phyloP scores from a whole-genome alignment of 352 stramenopile genomes.

The Phytophthora constricta region DNA sequence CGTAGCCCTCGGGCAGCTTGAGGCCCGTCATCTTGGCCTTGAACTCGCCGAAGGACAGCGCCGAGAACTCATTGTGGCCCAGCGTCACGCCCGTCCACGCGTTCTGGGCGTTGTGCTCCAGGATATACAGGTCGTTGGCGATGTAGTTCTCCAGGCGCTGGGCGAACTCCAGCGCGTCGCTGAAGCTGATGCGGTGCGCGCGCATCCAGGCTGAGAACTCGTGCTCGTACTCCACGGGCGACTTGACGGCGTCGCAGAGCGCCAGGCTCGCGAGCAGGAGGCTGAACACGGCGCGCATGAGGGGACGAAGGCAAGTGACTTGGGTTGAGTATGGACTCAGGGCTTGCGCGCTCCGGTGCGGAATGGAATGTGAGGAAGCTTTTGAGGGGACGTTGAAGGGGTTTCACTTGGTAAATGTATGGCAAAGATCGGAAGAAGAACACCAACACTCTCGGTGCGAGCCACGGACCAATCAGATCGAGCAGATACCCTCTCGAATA shows the following conservation, averaged over 20 bases:
- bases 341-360: conserved; percentile 19
- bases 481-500: not conserved
- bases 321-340: no score
- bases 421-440: conserved; percentile 27
- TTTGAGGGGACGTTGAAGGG: conserved; percentile 24
- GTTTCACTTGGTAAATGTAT: conserved; percentile 28
- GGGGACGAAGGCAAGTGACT: no score
- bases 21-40: conserved; percentile 68
- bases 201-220: conserved; percentile 79
- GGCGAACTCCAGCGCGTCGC: conserved; percentile 73
- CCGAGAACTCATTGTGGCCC: conserved; percentile 69
- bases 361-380: conserved; percentile 32
- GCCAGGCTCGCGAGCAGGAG: conserved; percentile 39
- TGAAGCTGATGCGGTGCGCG: conserved; percentile 55
- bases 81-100: conserved; percentile 75
- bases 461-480: conserved; percentile 24
- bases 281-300: conserved; percentile 24
- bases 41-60: conserved; percentile 97
- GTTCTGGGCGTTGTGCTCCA: conserved; percentile 84
- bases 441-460: conserved; percentile 14
- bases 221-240: conserved; percentile 70
- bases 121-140: conserved; percentile 87
- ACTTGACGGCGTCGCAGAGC: conserved; percentile 52
- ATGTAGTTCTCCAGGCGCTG: conserved; percentile 82
- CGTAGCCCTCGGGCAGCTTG: conserved; percentile 51